phyloP scores from a whole-genome alignment of 2,329 filamentous ascomycete genomes.

The Aureobasidium vineae region DNA sequence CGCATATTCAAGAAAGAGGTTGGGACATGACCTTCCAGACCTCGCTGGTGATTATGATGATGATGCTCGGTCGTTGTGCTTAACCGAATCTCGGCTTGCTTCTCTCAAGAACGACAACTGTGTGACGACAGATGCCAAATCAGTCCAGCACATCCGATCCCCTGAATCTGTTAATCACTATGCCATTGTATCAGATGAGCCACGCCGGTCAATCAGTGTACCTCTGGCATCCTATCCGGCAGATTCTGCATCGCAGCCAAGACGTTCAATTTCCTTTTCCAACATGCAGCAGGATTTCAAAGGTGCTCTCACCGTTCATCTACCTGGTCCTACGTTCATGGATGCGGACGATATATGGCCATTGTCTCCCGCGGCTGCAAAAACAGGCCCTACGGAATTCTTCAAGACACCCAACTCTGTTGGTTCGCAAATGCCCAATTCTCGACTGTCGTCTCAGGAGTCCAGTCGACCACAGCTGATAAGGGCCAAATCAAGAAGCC shows the following conservation, averaged over 20 bases:
- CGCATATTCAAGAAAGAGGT: not conserved
- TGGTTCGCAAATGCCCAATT: not conserved
- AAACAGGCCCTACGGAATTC: not conserved
- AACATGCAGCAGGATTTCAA: not conserved
- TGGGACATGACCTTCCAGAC: not conserved
- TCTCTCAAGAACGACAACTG: not conserved
- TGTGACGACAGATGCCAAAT: not conserved
- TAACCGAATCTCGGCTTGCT: constrained; percentile 15
- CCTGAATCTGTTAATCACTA: not conserved
- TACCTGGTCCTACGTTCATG: constrained; percentile 13
- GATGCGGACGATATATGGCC: constrained; percentile 7
- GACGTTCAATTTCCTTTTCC: constrained; percentile 12
- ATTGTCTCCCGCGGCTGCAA: not conserved
- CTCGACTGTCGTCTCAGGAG: not conserved
- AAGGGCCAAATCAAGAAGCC: not conserved
- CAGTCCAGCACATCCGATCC: too few relatives aligned
- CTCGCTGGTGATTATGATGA: constrained; percentile 11
- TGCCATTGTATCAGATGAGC: not conserved
- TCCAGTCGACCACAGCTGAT: not conserved
- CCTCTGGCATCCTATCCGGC: not conserved
- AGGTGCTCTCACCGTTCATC: not conserved
- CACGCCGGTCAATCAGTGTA: constrained; percentile 8
- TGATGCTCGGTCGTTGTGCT: constrained; percentile 21
- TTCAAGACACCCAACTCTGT: not conserved
- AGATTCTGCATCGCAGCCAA: not conserved